Conservation (phyloP, 345 rosid species). For the Lepidium sativum region DNA sequence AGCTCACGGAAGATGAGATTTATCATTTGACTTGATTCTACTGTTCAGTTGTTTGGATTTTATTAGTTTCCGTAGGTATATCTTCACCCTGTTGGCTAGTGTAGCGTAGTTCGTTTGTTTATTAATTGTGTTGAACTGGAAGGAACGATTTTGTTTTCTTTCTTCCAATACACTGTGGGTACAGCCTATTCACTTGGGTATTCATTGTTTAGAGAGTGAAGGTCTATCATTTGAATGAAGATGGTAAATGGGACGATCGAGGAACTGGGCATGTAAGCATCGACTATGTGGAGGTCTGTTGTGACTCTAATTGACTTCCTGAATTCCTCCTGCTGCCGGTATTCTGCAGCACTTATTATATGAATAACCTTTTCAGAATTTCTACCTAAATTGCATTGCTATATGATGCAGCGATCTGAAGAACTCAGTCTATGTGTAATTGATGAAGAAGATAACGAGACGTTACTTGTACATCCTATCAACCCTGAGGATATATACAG, state of each 20-base stretch:
- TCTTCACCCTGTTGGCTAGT: background rate
- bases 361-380: background rate
- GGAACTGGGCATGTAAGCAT: conserved; percentile 96
- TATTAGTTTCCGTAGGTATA: background rate
- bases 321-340: conserved; percentile 6
- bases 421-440: conserved; percentile 74
- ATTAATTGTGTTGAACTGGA: background rate
- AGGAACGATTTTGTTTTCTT: background rate
- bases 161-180: background rate
- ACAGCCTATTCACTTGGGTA: background rate
- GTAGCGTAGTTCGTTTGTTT: background rate
- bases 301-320: conserved; percentile 12
- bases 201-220: conserved; percentile 67
- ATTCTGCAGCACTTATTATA: conserved; percentile 2
- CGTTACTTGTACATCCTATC: conserved; percentile 81
- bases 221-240: conserved; percentile 79
- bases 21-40: background rate
- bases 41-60: background rate
- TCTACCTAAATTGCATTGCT: conserved; percentile 7
- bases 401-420: conserved; percentile 67
- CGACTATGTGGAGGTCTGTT: conserved; percentile 81
- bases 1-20: background rate
- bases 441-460: conserved; percentile 92
- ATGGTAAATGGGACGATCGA: conserved; percentile 99
- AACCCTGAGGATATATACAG: conserved; percentile 83